Conservation (phyloP, 148 eudicot genomes). For the Hydrangea macrophylla region DNA sequence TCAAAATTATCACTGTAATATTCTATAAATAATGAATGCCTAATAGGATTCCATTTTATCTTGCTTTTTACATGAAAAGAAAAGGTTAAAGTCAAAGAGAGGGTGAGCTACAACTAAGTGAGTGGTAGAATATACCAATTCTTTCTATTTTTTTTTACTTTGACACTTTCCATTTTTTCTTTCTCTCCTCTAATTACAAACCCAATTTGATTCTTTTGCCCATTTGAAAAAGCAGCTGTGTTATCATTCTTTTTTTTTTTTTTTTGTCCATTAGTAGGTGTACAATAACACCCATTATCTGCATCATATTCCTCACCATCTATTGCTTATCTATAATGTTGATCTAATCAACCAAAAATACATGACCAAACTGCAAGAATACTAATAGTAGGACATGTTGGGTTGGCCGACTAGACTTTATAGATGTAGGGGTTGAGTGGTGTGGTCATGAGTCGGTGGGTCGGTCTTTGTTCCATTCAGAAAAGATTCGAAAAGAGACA, state of each 20-base stretch:
- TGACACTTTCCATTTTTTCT: not conserved
- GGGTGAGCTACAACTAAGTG: not conserved
- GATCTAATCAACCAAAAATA: conserved; percentile 4
- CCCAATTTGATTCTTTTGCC: not conserved
- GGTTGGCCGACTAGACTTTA: conserved; percentile 3
- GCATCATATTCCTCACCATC: not conserved
- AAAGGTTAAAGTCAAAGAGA: not conserved
- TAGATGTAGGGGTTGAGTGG: not conserved
- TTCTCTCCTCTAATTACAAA: not conserved
- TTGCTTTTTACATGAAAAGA: not conserved
- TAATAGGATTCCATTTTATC: conserved; percentile 2
- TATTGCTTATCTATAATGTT: not conserved
- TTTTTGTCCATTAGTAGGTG: not conserved
- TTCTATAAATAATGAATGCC: not conserved
- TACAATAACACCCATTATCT: not conserved
- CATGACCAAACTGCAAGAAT: not conserved
- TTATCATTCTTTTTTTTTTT: not conserved
- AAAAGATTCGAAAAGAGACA: not conserved
- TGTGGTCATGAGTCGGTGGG: conserved; percentile 15
- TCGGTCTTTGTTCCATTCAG: conserved; percentile 5
- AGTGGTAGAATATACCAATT: not conserved
- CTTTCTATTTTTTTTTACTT: not conserved
- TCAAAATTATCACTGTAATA: conserved; percentile 8
- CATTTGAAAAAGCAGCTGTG: not conserved
- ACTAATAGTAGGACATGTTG: not conserved